Evolutionary conservation across 192 early-diverging fungal genomes (phyloP).

Genomic region (Backusella psychrophila): DNA sequence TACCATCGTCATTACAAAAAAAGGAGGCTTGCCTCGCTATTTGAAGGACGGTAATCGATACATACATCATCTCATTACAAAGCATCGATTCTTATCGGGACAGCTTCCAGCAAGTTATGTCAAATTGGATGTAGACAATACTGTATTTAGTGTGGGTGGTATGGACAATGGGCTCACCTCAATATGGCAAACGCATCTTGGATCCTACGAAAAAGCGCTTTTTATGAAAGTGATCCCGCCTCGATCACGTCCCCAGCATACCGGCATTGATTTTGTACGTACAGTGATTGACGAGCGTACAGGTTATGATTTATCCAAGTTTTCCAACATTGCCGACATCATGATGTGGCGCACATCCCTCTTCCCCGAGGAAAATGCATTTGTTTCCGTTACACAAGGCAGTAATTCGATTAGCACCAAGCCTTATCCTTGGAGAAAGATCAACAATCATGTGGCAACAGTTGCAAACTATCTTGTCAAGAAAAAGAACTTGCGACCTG

Average conservation of each 20-base stretch:
- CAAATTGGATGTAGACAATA: constrained; percentile 53
- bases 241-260: constrained; percentile 57
- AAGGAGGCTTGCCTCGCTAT: constrained; percentile 61
- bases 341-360: constrained; percentile 65
- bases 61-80: constrained; percentile 64
- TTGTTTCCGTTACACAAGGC: constrained; percentile 52
- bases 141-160: constrained; percentile 30
- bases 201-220: constrained; percentile 28
- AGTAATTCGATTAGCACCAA: constrained; percentile 57
- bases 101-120: constrained; percentile 51
- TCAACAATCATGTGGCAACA: constrained; percentile 61
- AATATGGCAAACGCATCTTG: constrained; percentile 49
- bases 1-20: constrained; percentile 53
- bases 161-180: constrained; percentile 13
- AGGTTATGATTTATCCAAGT: constrained; percentile 61
- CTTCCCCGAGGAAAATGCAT: constrained; percentile 63
- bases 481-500: constrained; percentile 50
- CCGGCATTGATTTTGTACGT: constrained; percentile 60
- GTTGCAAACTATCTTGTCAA: constrained; percentile 60
- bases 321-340: constrained; percentile 66
- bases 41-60: constrained; percentile 70
- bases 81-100: constrained; percentile 62
- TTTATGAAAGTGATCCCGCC: constrained; percentile 9
- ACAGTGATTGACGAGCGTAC: constrained; percentile 71
- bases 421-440: constrained; percentile 65